Percentiles rank a stretch among this genome's conserved stretches.
phyloP scores from a whole-genome alignment of 495 filamentous ascomycete species.

The Letharia lupina region DNA sequence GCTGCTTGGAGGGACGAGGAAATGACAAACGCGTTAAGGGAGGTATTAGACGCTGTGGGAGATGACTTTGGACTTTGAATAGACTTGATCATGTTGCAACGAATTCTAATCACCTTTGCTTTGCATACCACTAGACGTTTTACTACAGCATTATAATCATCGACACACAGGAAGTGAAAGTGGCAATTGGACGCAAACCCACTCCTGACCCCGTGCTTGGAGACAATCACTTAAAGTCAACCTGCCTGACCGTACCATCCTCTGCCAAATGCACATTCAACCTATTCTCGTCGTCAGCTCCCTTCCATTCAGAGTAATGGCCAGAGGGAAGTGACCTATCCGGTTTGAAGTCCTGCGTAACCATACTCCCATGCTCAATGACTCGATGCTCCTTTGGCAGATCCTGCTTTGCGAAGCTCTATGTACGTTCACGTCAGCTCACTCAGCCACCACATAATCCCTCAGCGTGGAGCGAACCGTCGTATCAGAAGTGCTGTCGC shows the following conservation, averaged over 20 bases:
- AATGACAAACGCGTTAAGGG: slow-evolving; percentile 16
- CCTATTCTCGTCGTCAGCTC: slow-evolving; percentile 29
- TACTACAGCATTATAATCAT: neutral
- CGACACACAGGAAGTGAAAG: neutral
- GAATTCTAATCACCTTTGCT: neutral
- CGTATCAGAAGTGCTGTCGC: slow-evolving; percentile 28
- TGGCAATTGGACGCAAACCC: neutral
- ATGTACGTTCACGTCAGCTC: slow-evolving; percentile 12
- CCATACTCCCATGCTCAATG: slow-evolving; percentile 52
- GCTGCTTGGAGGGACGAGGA: slow-evolving; percentile 50
- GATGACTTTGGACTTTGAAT: slow-evolving; percentile 23
- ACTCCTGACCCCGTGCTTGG: neutral
- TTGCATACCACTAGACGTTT: too few relatives aligned
- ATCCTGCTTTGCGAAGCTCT: slow-evolving; percentile 71
- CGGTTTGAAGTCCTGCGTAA: slow-evolving; percentile 53
- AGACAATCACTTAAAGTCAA: slow-evolving; percentile 34
- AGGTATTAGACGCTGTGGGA: slow-evolving; percentile 24
- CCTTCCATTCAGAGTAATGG: neutral
- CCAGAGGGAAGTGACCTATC: slow-evolving; percentile 40
- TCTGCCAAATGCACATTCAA: slow-evolving; percentile 66
- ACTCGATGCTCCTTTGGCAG: slow-evolving; percentile 61
- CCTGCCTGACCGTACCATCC: slow-evolving; percentile 65
- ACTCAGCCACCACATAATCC: neutral
- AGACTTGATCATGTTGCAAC: neutral
- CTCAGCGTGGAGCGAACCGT: neutral